Conservation (phyloP, 495 filamentous ascomycete genomes). For the Hapsidospora chrysogenum region DNA sequence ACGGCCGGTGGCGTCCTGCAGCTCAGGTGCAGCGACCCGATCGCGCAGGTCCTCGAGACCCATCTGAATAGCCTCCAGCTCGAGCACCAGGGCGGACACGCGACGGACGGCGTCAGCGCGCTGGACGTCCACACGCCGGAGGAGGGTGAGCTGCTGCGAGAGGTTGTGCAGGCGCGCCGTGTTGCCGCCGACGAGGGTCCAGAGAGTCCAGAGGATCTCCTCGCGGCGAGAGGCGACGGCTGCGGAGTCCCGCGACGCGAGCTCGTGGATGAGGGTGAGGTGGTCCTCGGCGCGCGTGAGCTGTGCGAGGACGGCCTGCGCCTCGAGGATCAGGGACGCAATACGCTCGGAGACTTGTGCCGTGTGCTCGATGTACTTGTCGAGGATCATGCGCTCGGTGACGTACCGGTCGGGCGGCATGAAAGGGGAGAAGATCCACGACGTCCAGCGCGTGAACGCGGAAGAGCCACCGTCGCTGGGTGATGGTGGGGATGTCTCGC, state of each 20-base stretch:
- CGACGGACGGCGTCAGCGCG: constrained; percentile 40
- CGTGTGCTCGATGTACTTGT: constrained; percentile 41
- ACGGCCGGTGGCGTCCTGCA: constrained; percentile 7
- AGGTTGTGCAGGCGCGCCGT: constrained; percentile 33
- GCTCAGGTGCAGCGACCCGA: constrained; percentile 41
- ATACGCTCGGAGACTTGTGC: constrained; percentile 48
- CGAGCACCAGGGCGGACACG: constrained; percentile 40
- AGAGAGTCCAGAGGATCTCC: constrained; percentile 46
- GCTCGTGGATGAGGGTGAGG: constrained; percentile 44
- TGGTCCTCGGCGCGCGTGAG: constrained; percentile 45
- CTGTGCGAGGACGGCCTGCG: constrained; percentile 38
- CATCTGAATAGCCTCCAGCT: constrained; percentile 47
- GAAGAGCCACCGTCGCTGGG: constrained; percentile 5
- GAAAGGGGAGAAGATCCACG: constrained; percentile 36
- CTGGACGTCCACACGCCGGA: constrained; percentile 41
- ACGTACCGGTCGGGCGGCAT: constrained; percentile 15
- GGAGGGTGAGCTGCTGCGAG: constrained; percentile 36
- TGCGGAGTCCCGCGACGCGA: constrained; percentile 37
- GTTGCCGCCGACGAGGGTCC: constrained; percentile 57
- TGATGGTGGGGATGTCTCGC: constrained; percentile 14
- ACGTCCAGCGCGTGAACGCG: constrained; percentile 16
- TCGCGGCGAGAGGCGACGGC: constrained; percentile 30
- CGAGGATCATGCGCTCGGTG: constrained; percentile 5
- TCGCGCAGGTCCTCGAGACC: constrained; percentile 53
- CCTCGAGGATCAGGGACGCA: constrained; percentile 41